Conservation (phyloP, 1,139 yeast species). For the Trichomonascaceae sp. region DNA sequence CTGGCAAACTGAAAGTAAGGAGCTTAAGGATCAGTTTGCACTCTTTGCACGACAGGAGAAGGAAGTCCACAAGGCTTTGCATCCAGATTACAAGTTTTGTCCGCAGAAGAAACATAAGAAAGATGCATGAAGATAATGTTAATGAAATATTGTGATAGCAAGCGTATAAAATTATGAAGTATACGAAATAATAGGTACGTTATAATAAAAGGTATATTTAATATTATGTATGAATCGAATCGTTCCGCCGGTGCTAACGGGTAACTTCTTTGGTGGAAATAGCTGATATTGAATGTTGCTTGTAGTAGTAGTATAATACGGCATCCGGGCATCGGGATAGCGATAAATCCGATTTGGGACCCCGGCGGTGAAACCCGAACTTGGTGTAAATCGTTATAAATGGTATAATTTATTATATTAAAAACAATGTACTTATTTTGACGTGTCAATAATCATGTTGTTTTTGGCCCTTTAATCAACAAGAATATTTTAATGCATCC, state of each 20-base stretch:
- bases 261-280: too few species aligned
- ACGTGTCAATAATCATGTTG: too few species aligned
- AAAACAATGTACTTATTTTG: too few species aligned
- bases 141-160: background rate
- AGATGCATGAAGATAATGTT: background rate
- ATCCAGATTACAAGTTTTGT: constrained; percentile 42
- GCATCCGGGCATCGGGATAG: background rate
- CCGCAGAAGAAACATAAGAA: constrained; percentile 33
- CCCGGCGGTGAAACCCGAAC: too few species aligned
- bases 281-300: background rate
- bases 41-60: constrained; percentile 38
- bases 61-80: constrained; percentile 37
- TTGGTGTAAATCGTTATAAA: too few species aligned
- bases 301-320: background rate
- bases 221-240: too few species aligned
- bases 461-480: background rate
- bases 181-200: background rate
- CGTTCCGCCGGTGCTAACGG: too few species aligned
- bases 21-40: constrained; percentile 37
- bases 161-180: background rate
- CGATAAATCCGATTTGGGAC: background rate
- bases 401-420: too few species aligned
- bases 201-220: too few species aligned
- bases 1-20: constrained; percentile 42
- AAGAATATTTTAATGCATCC: background rate